Percentiles rank a stretch among this genome's conserved stretches.
phyloP scores from a whole-genome alignment of 23 red algal species.

The Gracilaria domingensis region DNA sequence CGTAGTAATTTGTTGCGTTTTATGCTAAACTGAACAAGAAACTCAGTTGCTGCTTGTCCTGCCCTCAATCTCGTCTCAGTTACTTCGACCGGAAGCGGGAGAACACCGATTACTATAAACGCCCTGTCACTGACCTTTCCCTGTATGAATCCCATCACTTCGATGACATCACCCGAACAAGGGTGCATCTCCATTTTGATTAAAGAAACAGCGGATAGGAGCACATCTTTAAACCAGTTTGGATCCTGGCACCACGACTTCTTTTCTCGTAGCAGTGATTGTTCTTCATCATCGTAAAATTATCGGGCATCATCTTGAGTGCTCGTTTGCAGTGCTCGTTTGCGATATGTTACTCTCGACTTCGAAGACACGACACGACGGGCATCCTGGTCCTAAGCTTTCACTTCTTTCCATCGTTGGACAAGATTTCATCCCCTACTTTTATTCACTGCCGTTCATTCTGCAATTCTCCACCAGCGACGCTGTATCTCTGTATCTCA shows the following conservation, averaged over 20 bases:
- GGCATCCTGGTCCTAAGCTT: too few relatives aligned
- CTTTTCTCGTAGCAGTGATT: slow-evolving; percentile 58
- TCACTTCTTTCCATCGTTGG: too few relatives aligned
- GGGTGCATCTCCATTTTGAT: slow-evolving; percentile 97
- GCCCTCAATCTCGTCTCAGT: slow-evolving; percentile 90
- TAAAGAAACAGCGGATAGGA: slow-evolving; percentile 88
- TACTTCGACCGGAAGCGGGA: slow-evolving; percentile 86
- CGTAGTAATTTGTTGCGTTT: slow-evolving; percentile 65
- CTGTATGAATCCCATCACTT: slow-evolving; percentile 94
- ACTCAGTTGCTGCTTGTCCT: slow-evolving; percentile 72
- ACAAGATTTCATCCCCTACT: too few relatives aligned
- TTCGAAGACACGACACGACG: slow-evolving; percentile 68
- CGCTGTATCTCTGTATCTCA: too few relatives aligned
- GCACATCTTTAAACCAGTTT: slow-evolving; percentile 89
- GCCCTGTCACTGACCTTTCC: slow-evolving; percentile 75
- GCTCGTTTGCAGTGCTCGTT: too few relatives aligned
- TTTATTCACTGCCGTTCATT: too few relatives aligned
- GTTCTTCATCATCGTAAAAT: slow-evolving; percentile 85
- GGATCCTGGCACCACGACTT: slow-evolving; percentile 92
- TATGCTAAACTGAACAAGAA: slow-evolving; percentile 75
- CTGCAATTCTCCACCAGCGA: too few relatives aligned
- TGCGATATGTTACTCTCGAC: slow-evolving; percentile 68
- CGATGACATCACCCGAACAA: slow-evolving; percentile 73
- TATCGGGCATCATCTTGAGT: slow-evolving; percentile 74
- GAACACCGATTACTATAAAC: slow-evolving; percentile 92